phyloP scores from a whole-genome alignment of 2,329 filamentous ascomycete genomes.

The Pseudogymnoascus sp. region DNA sequence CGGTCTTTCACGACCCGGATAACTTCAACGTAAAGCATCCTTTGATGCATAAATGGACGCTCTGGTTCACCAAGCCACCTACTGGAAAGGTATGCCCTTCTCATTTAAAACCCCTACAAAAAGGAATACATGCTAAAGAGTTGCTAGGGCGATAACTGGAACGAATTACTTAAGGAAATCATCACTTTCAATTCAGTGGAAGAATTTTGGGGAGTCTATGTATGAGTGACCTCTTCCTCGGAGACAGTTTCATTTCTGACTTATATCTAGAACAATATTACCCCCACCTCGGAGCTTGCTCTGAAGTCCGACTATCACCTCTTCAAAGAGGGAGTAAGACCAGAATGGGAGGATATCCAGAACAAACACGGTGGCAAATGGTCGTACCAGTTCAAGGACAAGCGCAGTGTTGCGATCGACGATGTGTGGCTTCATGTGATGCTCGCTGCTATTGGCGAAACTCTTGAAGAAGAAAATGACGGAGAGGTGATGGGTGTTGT shows the following conservation, averaged over 20 bases:
- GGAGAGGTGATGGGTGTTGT: slow-evolving; percentile 99
- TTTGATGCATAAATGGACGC: slow-evolving; percentile 92
- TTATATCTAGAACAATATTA: slow-evolving; percentile 81
- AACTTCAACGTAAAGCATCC: slow-evolving; percentile 99
- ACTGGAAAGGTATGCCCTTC: slow-evolving; percentile 67
- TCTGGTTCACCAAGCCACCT: slow-evolving; percentile 98
- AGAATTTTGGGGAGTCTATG: slow-evolving; percentile 99
- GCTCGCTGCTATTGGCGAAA: slow-evolving; percentile 94
- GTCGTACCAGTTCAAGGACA: slow-evolving; percentile 97
- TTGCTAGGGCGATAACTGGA: slow-evolving; percentile 88
- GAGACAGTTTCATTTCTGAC: slow-evolving; percentile 13
- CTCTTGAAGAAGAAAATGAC: slow-evolving; percentile 91
- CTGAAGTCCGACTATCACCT: slow-evolving; percentile 99
- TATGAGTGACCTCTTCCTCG: slow-evolving; percentile 41
- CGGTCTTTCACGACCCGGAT: slow-evolving; percentile 95
- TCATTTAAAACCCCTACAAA: slow-evolving; percentile 4
- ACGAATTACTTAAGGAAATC: slow-evolving; percentile 93
- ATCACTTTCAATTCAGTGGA: slow-evolving; percentile 98
- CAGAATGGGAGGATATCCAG: slow-evolving; percentile 96
- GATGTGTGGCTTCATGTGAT: slow-evolving; percentile 95
- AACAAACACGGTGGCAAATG: slow-evolving; percentile 99
- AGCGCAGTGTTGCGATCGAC: slow-evolving; percentile 84
- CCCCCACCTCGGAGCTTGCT: slow-evolving; percentile 86
- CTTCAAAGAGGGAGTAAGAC: slow-evolving; percentile 94
- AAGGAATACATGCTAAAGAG: slow-evolving; percentile 20